Evolutionary conservation across 495 filamentous ascomycete species (phyloP), one percentile per base, ranked within the genome.

Genomic region (Penicillium flavigenum): DNA sequence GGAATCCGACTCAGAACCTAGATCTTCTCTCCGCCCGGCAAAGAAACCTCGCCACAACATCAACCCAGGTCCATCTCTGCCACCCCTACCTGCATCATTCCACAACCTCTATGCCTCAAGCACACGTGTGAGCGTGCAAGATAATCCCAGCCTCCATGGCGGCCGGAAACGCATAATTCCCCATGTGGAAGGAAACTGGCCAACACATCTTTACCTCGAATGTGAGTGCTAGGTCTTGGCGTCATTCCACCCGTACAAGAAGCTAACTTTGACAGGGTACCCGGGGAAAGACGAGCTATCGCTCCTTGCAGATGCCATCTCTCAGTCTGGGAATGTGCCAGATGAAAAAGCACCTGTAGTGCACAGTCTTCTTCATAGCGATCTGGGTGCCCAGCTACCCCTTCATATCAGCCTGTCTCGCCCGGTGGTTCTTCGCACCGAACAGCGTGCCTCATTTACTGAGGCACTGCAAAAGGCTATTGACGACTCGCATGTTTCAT

Each of bases 401-500:
- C 81, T 98, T 22, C 94, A 98, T 72, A 83, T 98, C 63, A 96
- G 90, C 63, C 79, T 98, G 10, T 97, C 94, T 10, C 75, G 87
- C 9, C 85, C 92, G 3, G 70, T 95, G 20, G 73, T 81, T 20
- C 81, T 96, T 4, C 71, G 73, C 53, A 88, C 88, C 0, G 74
- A 82, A 24, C 81, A 90, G 62, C 85, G 86, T 22, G 81, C 86
- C 20, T 49, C 54, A 1, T 95, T 95, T 59, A 70, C 86, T 3
- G 71, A 80, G 14, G 59, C 66, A 0, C 42, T 76, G 29, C 29
- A 66, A 47, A 61, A 66, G 0, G 51, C 58, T 11, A 71, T 88
- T 14, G 57, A 61, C 1, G 57, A 67, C 19, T 78, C 73, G 17
- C 59, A 75, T 24, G 72, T 85, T 26, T 54, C 61, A 50, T 72